These are phyloP conservation scores for Hypoxylon crocopeplum DNA, from an alignment of 495 filamentous ascomycete genomes.

Conservation along the genomic window DNA sequence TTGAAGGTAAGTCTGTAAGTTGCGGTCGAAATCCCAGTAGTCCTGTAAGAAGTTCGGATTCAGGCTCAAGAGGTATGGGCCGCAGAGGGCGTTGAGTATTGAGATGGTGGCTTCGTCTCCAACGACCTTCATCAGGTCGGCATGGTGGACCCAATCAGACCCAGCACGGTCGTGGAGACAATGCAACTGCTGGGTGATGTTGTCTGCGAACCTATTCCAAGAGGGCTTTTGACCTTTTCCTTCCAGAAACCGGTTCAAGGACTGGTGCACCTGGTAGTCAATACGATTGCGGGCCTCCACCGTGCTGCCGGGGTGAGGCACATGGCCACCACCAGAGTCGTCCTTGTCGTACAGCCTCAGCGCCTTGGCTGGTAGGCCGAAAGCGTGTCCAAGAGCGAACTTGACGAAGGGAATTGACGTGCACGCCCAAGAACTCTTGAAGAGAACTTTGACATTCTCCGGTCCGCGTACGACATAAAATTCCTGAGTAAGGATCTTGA, in stretches of 20 bases:
- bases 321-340: conserved; percentile 35
- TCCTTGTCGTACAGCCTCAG: conserved; percentile 34
- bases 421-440: conserved; percentile 30
- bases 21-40: conserved; percentile 42
- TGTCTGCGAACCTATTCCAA: conserved; percentile 27
- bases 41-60: conserved; percentile 39
- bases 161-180: conserved; percentile 13
- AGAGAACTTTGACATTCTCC: conserved; percentile 40
- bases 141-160: conserved; percentile 20
- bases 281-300: conserved; percentile 38
- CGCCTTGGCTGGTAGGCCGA: conserved; percentile 29
- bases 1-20: conserved; percentile 40
- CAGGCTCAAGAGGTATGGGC: conserved; percentile 35
- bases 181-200: conserved; percentile 28
- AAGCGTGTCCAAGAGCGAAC: conserved; percentile 34
- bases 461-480: conserved; percentile 39
- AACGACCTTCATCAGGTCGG: conserved; percentile 39
- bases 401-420: conserved; percentile 34
- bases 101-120: conserved; percentile 32
- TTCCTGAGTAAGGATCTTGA: conserved; percentile 37
- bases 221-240: conserved; percentile 32
- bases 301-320: conserved; percentile 28
- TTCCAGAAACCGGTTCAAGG: conserved; percentile 29
- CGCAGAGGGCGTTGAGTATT: conserved; percentile 40
- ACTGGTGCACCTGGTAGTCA: conserved; percentile 35